phyloP scores from a whole-genome alignment of 2,329 filamentous ascomycete genomes.

The Diaporthe caulivora region DNA sequence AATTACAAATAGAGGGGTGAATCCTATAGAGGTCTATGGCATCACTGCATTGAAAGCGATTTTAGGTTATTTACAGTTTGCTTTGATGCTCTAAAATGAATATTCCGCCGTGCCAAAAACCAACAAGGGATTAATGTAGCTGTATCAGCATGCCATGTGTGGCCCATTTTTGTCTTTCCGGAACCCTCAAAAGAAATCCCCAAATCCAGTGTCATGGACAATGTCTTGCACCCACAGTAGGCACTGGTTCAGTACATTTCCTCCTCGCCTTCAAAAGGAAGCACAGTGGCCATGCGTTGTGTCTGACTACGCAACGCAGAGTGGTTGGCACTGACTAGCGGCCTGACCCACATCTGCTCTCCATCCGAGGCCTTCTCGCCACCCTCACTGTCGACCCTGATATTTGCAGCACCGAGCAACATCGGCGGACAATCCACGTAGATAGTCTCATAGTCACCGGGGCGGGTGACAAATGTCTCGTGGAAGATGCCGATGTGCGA shows the following conservation, averaged over 20 bases:
- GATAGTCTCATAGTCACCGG: slow-evolving; percentile 62
- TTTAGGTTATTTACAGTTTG: too few relatives aligned
- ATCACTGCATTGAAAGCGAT: too few relatives aligned
- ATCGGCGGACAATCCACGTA: slow-evolving; percentile 59
- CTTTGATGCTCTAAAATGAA: too few relatives aligned
- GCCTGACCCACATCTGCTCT: slow-evolving; percentile 49
- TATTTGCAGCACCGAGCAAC: slow-evolving; percentile 49
- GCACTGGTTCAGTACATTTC: slow-evolving; percentile 1
- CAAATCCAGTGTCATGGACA: too few relatives aligned
- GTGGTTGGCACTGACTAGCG: slow-evolving; percentile 50
- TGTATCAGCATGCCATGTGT: too few relatives aligned
- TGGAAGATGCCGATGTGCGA: slow-evolving; percentile 65
- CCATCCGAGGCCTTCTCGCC: slow-evolving; percentile 42
- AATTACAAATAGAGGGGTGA: too few relatives aligned
- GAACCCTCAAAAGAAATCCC: too few relatives aligned
- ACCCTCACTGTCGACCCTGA: slow-evolving; percentile 36
- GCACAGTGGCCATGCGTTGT: slow-evolving; percentile 45
- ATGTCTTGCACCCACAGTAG: too few relatives aligned
- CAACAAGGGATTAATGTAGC: too few relatives aligned
- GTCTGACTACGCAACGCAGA: slow-evolving; percentile 51
- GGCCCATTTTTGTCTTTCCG: too few relatives aligned
- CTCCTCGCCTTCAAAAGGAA: neutral
- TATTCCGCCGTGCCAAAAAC: too few relatives aligned
- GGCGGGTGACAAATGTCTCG: slow-evolving; percentile 62
- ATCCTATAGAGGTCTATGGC: too few relatives aligned